Base-by-base conservation (phyloP, 805 yeast genomes). In the Hemisphaericaspora nanyangensis region DNA sequence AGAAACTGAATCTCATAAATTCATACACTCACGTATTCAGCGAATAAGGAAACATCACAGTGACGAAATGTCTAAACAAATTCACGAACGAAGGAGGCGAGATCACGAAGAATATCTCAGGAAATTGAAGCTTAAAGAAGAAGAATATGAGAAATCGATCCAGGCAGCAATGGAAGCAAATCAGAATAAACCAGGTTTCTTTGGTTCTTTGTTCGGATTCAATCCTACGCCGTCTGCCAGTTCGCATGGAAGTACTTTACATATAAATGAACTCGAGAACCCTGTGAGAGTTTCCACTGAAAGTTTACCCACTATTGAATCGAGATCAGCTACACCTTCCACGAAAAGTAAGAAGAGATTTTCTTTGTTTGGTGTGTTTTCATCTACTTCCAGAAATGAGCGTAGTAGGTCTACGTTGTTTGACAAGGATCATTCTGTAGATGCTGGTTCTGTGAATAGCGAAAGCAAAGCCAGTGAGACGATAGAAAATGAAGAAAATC, bases 91-190 rank as follows among this genome's bases (percentile, higher is more conserved):
- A 31, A 63, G 61, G 41, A 52, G 61, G 24, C 54, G 52, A 34
- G 74, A 68, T 44, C 72, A 67, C 44, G 72, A 68, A 39, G 33
- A 51, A 31, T 63, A 61, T 35, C 52, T 68, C 13, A 53, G 52
- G 33, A 60, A 66, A 38, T 47, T 68, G 24, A 58, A 54, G 40
- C 44, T 48, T 32, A 66, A 64, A 49, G 73, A 68, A 45, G 69
- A 62, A 40, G 65, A 66, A 42, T 65, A 61, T 29, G 31, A 29
- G 12, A 29, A 29, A 29, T 17, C 31, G n/a, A 17, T 29, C 8
- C 31, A 29, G 12, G n/a, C 8, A 29, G 31, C 31, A 29, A 29
- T 29, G 31, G 31, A 29, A 13, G 3, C 5, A n/a, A 18, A 7
- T 15, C 35, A 32, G 8, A 15, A 32, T 11, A n/a, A 18, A 5